Percentiles rank a stretch among this genome's conserved stretches.
These are phyloP conservation scores for Diaporthe aspalathi DNA, from an alignment of 2,329 filamentous ascomycete species.

Conservation along the genomic window DNA sequence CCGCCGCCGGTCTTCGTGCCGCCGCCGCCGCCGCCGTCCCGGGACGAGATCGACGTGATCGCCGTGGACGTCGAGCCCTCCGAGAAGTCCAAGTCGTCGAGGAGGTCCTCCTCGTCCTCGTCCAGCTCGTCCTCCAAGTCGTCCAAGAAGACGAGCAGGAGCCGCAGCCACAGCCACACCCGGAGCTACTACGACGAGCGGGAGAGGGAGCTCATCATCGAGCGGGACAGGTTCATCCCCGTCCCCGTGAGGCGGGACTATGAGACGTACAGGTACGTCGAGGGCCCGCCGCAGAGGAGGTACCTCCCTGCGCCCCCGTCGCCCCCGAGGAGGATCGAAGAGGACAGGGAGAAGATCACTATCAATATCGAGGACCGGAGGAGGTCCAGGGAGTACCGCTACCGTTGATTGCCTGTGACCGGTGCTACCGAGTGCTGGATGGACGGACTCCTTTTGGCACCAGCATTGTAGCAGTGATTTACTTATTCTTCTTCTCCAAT, in stretches of 20 bases:
- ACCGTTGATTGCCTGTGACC: slow-evolving; percentile 26
- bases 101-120: slow-evolving; percentile 27
- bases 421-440: no score
- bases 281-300: slow-evolving; percentile 54
- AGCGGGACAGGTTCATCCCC: slow-evolving; percentile 62
- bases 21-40: slow-evolving; percentile 41
- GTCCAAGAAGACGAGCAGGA: slow-evolving; percentile 41
- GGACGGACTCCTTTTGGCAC: neutral
- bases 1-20: slow-evolving; percentile 41
- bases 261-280: slow-evolving; percentile 65
- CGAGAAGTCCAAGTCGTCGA: slow-evolving; percentile 34
- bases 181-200: slow-evolving; percentile 41
- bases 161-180: slow-evolving; percentile 42
- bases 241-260: slow-evolving; percentile 54
- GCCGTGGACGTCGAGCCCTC: slow-evolving; percentile 46
- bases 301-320: slow-evolving; percentile 50
- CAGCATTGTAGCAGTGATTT: neutral
- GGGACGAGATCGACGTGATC: slow-evolving; percentile 45
- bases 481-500: neutral
- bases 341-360: slow-evolving; percentile 48
- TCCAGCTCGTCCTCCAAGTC: slow-evolving; percentile 33
- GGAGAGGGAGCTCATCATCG: slow-evolving; percentile 60
- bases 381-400: slow-evolving; percentile 49
- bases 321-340: slow-evolving; percentile 46
- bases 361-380: slow-evolving; percentile 51